Conservation (phyloP, 2,329 filamentous ascomycete species). For the Aplosporella prunicola region DNA sequence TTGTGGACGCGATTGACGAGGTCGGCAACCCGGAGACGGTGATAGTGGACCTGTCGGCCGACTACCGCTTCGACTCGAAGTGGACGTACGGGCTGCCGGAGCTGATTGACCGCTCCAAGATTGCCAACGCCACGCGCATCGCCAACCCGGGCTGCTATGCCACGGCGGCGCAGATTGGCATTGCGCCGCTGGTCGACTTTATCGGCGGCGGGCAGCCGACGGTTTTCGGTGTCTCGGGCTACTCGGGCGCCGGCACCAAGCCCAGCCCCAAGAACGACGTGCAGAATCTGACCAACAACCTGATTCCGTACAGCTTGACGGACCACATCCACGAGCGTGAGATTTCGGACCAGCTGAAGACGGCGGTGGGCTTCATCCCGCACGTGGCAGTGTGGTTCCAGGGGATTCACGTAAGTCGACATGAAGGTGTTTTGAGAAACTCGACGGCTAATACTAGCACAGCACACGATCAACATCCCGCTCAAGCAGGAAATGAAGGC, state of each 20-base stretch:
- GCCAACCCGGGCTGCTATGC: constrained; percentile 93
- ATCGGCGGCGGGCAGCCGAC: constrained; percentile 71
- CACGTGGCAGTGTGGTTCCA: constrained; percentile 97
- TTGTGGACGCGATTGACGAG: constrained; percentile 76
- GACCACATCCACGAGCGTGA: constrained; percentile 94
- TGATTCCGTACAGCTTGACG: constrained; percentile 84
- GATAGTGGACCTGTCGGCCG: constrained; percentile 90
- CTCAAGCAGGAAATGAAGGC: constrained; percentile 79
- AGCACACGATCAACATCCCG: constrained; percentile 82
- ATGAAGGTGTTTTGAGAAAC: too few species aligned
- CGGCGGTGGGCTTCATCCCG: constrained; percentile 72
- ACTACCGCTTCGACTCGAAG: constrained; percentile 77
- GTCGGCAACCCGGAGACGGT: constrained; percentile 57
- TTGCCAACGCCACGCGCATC: constrained; percentile 72
- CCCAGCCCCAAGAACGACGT: constrained; percentile 91
- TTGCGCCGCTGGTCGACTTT: constrained; percentile 70
- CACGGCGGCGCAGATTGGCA: constrained; percentile 82
- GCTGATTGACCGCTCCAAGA: constrained; percentile 64
- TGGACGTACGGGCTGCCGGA: constrained; percentile 93
- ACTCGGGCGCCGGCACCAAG: constrained; percentile 92
- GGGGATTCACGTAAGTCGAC: constrained; percentile 59
- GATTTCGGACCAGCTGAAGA: constrained; percentile 69
- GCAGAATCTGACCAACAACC: constrained; percentile 69
- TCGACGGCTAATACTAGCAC: constrained; percentile 9
- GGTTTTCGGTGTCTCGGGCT: constrained; percentile 85